A percentile compares a stretch with the other conserved stretches of the same genome.
Conservation (phyloP, 2,329 filamentous ascomycete species). For the Pseudovirgaria hyperparasitica region DNA sequence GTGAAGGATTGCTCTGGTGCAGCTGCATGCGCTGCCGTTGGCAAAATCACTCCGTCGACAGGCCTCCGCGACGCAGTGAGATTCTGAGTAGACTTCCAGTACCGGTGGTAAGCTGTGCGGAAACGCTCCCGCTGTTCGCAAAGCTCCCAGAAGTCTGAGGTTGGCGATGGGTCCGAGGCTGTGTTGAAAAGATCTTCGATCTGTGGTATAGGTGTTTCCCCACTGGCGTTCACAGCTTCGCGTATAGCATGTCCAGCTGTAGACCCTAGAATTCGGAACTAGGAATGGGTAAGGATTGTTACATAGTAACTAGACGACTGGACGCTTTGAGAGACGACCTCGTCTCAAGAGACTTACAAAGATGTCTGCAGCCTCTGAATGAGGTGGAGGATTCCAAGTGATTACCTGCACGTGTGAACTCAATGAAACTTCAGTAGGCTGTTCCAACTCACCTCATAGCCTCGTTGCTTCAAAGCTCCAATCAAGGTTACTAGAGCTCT, state of each 20-base stretch:
- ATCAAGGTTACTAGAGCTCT: constrained; percentile 5
- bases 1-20: constrained; percentile 6
- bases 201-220: constrained; percentile 10
- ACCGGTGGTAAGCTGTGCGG: constrained; percentile 6
- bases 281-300: constrained; percentile 1
- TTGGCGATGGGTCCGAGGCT: constrained; percentile 1
- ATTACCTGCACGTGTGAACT: constrained; percentile 5
- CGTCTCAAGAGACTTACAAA: constrained; percentile 5
- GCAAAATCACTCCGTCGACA: constrained; percentile 10
- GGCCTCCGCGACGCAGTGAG: constrained; percentile 5
- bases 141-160: constrained; percentile 10
- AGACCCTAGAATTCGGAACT: constrained; percentile 9
- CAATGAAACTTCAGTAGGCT: background rate
- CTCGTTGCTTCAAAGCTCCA: constrained; percentile 6
- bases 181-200: constrained; percentile 4
- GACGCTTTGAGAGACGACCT: constrained; percentile 1
- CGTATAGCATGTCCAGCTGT: constrained; percentile 6
- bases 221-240: constrained; percentile 8
- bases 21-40: constrained; percentile 7
- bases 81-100: constrained; percentile 7
- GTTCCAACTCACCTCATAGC: constrained; percentile 1
- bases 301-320: background rate
- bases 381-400: constrained; percentile 7
- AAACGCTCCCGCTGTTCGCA: constrained; percentile 7
- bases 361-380: constrained; percentile 6